Conservation (phyloP, 805 yeast genomes). For the Pichia californica region DNA sequence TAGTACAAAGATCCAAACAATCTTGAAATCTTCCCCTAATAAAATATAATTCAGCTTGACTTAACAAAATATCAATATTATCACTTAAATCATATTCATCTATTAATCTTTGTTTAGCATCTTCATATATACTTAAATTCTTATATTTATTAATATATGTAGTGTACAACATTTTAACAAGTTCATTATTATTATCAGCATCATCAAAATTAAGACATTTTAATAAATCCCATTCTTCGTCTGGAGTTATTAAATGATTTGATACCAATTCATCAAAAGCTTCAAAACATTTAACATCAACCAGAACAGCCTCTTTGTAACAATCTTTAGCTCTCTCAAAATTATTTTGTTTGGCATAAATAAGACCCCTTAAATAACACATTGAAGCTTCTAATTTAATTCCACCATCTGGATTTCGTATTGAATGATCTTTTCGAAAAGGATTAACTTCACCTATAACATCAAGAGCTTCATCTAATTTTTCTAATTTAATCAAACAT, state of each 20-base stretch:
- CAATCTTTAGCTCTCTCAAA: slow-evolving; percentile 82
- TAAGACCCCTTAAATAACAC: slow-evolving; percentile 77
- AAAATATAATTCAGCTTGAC: slow-evolving; percentile 64
- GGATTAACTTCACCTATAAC: slow-evolving; percentile 80
- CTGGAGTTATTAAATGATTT: slow-evolving; percentile 70
- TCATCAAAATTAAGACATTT: slow-evolving; percentile 59
- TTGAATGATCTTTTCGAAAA: slow-evolving; percentile 36
- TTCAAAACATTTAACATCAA: slow-evolving; percentile 88
- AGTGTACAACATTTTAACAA: slow-evolving; percentile 70
- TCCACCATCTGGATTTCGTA: slow-evolving; percentile 65
- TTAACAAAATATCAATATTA: slow-evolving; percentile 62
- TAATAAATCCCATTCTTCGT: slow-evolving; percentile 81
- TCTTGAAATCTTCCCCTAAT: slow-evolving; percentile 73
- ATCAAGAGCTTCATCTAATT: slow-evolving; percentile 86
- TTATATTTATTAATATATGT: slow-evolving; percentile 69
- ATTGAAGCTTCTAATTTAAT: slow-evolving; percentile 81
- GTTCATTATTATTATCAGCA: slow-evolving; percentile 73
- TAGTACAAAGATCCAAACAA: slow-evolving; percentile 70
- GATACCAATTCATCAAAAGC: slow-evolving; percentile 76
- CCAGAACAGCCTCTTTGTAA: slow-evolving; percentile 75
- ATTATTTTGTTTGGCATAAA: slow-evolving; percentile 76
- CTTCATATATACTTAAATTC: slow-evolving; percentile 50
- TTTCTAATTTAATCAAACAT: slow-evolving; percentile 62
- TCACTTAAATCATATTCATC: slow-evolving; percentile 68
- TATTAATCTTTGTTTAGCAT: slow-evolving; percentile 56